phyloP scores from a whole-genome alignment of 2,329 filamentous ascomycete genomes.

The Penicillium fuscoglaucum region DNA sequence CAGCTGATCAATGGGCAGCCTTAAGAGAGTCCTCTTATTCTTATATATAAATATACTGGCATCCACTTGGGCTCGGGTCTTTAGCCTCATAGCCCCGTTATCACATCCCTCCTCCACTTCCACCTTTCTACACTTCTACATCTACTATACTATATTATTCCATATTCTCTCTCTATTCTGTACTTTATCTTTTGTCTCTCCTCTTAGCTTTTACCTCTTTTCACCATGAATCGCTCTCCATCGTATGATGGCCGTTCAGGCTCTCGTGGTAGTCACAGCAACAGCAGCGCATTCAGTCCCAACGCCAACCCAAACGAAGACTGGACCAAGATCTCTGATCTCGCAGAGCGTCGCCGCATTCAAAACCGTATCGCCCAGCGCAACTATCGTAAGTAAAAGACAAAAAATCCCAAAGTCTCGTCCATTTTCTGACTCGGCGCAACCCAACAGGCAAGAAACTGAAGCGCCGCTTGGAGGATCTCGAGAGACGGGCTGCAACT shows the following conservation, averaged over 20 bases:
- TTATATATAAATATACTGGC: constrained; percentile 24
- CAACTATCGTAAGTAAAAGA: constrained; percentile 76
- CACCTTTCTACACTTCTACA: constrained; percentile 5
- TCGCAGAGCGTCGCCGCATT: constrained; percentile 89
- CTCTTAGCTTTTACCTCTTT: constrained; percentile 2
- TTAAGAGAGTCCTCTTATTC: background rate
- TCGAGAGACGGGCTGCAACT: constrained; percentile 62
- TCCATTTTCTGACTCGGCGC: background rate
- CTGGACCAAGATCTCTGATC: constrained; percentile 98
- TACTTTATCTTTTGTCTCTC: constrained; percentile 8
- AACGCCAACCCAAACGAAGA: constrained; percentile 96
- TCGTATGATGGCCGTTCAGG: constrained; percentile 31
- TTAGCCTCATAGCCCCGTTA: constrained; percentile 5
- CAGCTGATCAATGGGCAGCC: constrained; percentile 26
- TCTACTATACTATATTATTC: background rate
- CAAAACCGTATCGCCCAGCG: constrained; percentile 97
- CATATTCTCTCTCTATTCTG: constrained; percentile 1
- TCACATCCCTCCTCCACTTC: constrained; percentile 3
- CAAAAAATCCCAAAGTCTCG: background rate
- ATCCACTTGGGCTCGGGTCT: constrained; percentile 5
- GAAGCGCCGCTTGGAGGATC: constrained; percentile 66
- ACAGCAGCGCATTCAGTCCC: constrained; percentile 91
- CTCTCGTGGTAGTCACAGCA: constrained; percentile 69
- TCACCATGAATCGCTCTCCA: constrained; percentile 35
- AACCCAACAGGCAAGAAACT: constrained; percentile 60